Conservation (phyloP, 2,329 filamentous ascomycete species). For the Diaporthe vaccinii region DNA sequence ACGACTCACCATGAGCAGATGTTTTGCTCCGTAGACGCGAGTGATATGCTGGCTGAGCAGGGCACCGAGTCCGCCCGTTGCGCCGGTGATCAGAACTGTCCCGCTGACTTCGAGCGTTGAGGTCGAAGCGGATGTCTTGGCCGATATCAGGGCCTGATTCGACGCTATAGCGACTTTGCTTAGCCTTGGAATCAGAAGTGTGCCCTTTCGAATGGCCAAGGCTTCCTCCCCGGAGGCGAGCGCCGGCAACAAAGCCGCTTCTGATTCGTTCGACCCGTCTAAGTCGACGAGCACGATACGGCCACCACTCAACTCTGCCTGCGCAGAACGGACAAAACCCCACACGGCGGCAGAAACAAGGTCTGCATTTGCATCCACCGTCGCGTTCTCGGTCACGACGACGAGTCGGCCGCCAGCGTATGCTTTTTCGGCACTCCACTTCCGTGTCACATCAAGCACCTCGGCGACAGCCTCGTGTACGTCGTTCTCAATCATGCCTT, state of each 20-base stretch:
- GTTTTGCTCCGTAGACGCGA: not conserved
- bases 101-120: slow-evolving; percentile 3
- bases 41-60: slow-evolving; percentile 1
- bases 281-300: slow-evolving; percentile 17
- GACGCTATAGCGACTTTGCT: not conserved
- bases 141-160: not conserved
- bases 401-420: not conserved
- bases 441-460: not conserved
- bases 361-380: not conserved
- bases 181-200: not conserved
- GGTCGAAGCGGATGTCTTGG: not conserved
- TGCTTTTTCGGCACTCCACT: not conserved
- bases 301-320: slow-evolving; percentile 4
- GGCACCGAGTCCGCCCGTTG: slow-evolving; percentile 3
- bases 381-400: not conserved
- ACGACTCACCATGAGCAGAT: not conserved
- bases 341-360: not conserved
- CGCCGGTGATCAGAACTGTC: slow-evolving; percentile 19
- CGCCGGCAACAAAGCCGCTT: not conserved
- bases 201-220: not conserved
- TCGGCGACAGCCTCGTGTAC: not conserved
- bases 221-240: not conserved
- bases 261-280: slow-evolving; percentile 2
- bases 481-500: not conserved
- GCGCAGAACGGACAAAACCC: slow-evolving; percentile 5